Evolutionary conservation across 2,329 filamentous ascomycete species (phyloP), one percentile per base, ranked within the genome.

Genomic region (Penicillium frequentans): DNA sequence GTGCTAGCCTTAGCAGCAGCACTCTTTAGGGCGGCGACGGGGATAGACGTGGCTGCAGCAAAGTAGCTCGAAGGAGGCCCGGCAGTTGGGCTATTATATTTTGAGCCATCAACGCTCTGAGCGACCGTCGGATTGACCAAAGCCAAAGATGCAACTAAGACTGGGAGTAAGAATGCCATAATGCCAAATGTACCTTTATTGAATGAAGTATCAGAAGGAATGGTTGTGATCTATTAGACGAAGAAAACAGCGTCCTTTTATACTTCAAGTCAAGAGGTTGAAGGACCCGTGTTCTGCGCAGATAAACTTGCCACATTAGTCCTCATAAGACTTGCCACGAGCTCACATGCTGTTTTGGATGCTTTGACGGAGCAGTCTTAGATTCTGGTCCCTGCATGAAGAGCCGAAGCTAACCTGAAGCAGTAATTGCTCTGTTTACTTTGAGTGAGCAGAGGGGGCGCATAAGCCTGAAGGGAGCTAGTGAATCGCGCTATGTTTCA

Each of bases 1-100:
- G 31, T 55, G 14, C 50, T 69, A 9, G 66, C 63, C 37, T 62
- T 61, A 2, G 64, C 62, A 24, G 66, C 67, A 5, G 69, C 68
- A 13, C 56, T 61, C 27, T 68, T 55, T 23, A 72, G 39, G 0
- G 65, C 65, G 21, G 67, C 55, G 9, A 69, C 64, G 6, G 67
- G 65, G 14, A 70, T 54, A 1, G 64, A 62, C 0, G 62, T 54
- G 2, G 67, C 60, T 21, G 69, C 70, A 3, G 66, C 60, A 48
- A 72, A 72, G 27, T 57, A 69, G 45, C 61, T 67, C 3, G 59
- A 58, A 9, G 68, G 65, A 9, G 67, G 67, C 0, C 68, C 68
- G 2, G 50, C 59, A 4, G 52, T 53, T 13, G 68, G 67, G 24
- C 55, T 59, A 50, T 70, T 54, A 24, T 63, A 69, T 13, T 67